A percentile compares a stretch with the other conserved stretches of the same genome.
phyloP scores from a whole-genome alignment of 1,284 basidiomycete genomes.

The Athelia psychrophila region DNA sequence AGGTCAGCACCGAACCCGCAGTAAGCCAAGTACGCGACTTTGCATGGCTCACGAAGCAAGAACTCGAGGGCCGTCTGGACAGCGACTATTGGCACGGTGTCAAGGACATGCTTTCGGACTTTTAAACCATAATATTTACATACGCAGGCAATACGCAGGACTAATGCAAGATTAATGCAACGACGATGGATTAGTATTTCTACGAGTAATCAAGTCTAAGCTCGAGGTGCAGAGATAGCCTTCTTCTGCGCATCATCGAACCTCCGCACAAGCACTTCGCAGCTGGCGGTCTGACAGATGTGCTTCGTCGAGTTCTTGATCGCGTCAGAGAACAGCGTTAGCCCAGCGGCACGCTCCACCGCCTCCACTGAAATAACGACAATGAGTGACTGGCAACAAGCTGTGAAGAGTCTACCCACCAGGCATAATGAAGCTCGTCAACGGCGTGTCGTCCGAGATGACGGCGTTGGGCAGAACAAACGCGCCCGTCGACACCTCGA shows the following conservation, averaged over 20 bases:
- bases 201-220: neutral
- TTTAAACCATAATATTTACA: constrained; percentile 30
- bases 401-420: constrained; percentile 42
- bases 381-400: too few relatives aligned
- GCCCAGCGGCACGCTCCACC: constrained; percentile 89
- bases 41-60: constrained; percentile 89
- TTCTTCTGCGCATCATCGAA: constrained; percentile 89
- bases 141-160: constrained; percentile 1
- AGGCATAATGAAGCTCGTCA: constrained; percentile 80
- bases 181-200: neutral
- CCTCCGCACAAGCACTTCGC: constrained; percentile 78
- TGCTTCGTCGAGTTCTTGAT: constrained; percentile 82
- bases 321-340: constrained; percentile 85
- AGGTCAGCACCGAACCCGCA: constrained; percentile 49
- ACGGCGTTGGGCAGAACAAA: constrained; percentile 91
- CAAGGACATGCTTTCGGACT: constrained; percentile 79
- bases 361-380: constrained; percentile 61
- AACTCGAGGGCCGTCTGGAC: constrained; percentile 67
- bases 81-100: constrained; percentile 72
- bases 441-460: constrained; percentile 81
- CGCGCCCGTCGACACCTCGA: constrained; percentile 85
- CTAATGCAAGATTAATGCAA: neutral
- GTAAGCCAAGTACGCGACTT: constrained; percentile 61
- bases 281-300: constrained; percentile 85
- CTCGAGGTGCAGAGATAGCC: constrained; percentile 48